phyloP scores from a whole-genome alignment of 805 yeast species.

The Candida arabinofermentans region DNA sequence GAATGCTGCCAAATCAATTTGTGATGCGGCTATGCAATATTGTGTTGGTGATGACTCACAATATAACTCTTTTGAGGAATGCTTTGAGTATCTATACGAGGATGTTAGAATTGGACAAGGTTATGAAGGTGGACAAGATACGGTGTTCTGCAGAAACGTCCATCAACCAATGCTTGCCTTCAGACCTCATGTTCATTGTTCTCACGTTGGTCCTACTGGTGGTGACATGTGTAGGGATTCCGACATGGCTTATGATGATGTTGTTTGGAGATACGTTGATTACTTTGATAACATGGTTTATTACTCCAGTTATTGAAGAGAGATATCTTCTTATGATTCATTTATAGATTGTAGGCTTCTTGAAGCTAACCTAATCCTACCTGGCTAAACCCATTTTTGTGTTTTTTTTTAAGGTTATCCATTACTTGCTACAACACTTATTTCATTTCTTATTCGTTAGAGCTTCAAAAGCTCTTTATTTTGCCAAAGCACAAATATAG shows the following conservation, averaged over 20 bases:
- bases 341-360: neutral
- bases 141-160: slow-evolving; percentile 22
- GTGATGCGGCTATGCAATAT: slow-evolving; percentile 14
- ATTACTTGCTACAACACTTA: no score
- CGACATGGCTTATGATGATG: slow-evolving; percentile 12
- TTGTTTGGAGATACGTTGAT: neutral
- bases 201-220: slow-evolving; percentile 23
- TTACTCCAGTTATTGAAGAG: neutral
- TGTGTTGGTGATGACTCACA: slow-evolving; percentile 18
- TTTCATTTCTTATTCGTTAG: no score
- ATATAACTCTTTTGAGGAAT: slow-evolving; percentile 12
- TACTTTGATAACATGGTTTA: slow-evolving; percentile 27
- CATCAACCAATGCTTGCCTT: slow-evolving; percentile 23
- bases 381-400: no score
- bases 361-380: no score
- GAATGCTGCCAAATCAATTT: slow-evolving; percentile 16
- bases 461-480: no score
- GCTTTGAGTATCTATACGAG: slow-evolving; percentile 5
- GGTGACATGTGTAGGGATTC: slow-evolving; percentile 24
- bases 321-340: neutral
- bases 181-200: slow-evolving; percentile 23
- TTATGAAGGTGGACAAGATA: slow-evolving; percentile 25
- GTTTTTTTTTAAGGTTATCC: no score
- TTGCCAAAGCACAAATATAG: no score
- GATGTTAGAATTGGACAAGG: slow-evolving; percentile 16